Evolutionary conservation across 2,329 filamentous ascomycete species (phyloP).

Genomic region (Teratosphaeria nubilosa): DNA sequence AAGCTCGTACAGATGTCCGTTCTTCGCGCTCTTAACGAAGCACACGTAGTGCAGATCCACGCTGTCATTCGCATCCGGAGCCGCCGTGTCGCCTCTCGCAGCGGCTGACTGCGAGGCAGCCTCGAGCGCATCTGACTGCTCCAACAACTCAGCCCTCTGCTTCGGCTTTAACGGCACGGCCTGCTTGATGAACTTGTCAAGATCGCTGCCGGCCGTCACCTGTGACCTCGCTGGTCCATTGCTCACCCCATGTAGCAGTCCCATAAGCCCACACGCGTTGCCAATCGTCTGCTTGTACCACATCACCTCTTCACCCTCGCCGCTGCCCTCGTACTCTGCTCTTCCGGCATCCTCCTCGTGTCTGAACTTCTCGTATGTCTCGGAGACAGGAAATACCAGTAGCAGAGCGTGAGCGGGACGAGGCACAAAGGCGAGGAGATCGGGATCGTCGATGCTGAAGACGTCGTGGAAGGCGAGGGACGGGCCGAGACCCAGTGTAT

Average conservation of each 20-base stretch:
- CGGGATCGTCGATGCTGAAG: constrained; percentile 42
- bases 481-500: constrained; percentile 38
- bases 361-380: constrained; percentile 68
- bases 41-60: constrained; percentile 95
- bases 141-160: constrained; percentile 63
- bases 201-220: constrained; percentile 47
- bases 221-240: constrained; percentile 63
- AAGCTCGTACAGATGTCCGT: constrained; percentile 64
- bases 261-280: constrained; percentile 88
- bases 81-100: constrained; percentile 62
- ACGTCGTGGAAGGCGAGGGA: constrained; percentile 44
- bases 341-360: constrained; percentile 58
- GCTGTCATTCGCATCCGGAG: constrained; percentile 66
- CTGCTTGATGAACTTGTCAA: constrained; percentile 55
- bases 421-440: constrained; percentile 40
- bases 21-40: constrained; percentile 69
- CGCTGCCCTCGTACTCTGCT: constrained; percentile 56
- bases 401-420: constrained; percentile 46
- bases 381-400: constrained; percentile 40
- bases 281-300: constrained; percentile 96
- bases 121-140: constrained; percentile 66
- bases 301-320: constrained; percentile 62
- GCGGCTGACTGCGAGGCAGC: constrained; percentile 70
- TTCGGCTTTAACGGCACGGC: constrained; percentile 60
- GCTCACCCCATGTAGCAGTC: constrained; percentile 66